phyloP scores from a whole-genome alignment of 176 grass and related monocot genomes.

The Bothriochloa decipiens region DNA sequence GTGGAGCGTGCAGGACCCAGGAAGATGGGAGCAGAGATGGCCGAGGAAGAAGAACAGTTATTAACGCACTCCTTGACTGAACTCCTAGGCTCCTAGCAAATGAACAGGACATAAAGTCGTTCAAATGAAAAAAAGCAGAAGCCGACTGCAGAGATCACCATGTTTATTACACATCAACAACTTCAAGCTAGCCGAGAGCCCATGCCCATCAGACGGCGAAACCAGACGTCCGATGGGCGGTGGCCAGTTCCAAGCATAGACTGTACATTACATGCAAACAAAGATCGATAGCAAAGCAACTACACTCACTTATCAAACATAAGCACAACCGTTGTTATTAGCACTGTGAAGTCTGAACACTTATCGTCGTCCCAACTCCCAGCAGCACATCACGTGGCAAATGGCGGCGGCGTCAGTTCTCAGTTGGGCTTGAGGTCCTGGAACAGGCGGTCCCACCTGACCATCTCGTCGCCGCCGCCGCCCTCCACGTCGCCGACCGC shows the following conservation, averaged over 20 bases:
- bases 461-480: background rate
- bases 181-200: background rate
- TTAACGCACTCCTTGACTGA: too few species aligned
- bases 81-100: background rate
- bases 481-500: slow-evolving; percentile 34
- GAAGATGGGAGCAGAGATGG: too few species aligned
- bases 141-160: background rate
- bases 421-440: slow-evolving; percentile 65
- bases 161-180: background rate
- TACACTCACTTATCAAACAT: background rate
- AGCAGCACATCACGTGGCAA: background rate
- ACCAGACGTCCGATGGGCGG: background rate
- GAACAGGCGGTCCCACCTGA: slow-evolving; percentile 65
- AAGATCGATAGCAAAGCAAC: background rate
- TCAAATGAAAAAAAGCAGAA: background rate
- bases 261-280: slow-evolving; percentile 10
- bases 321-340: background rate
- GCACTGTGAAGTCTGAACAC: background rate
- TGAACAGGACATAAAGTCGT: background rate
- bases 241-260: background rate
- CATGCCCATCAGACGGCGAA: background rate
- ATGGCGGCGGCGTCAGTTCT: slow-evolving; percentile 37
- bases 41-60: too few species aligned
- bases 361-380: background rate
- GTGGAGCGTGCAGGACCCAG: too few species aligned